Base-by-base conservation (phyloP, 352 stramenopile genomes). In the Phytophthora litchii region DNA sequence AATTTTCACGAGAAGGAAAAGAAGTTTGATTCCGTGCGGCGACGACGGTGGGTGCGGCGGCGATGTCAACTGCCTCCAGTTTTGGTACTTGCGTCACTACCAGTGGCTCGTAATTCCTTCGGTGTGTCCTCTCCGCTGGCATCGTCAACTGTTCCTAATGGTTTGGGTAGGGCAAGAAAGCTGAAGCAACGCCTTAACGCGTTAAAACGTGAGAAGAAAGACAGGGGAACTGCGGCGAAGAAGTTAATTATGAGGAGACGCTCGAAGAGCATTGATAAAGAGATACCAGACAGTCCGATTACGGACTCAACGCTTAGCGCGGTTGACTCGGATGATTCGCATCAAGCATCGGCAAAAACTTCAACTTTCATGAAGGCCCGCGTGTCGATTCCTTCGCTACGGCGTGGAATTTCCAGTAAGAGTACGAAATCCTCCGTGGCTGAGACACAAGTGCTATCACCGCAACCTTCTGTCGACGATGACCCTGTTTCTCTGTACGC, bases 1-100 rank as follows among this genome's bases (percentile, higher is more conserved):
- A 71, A 68, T 14, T 93, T 88, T 36, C 84, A 91, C 51, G 74
- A 78, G 34, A 91, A 89, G 36, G 77, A 91, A 47, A 86, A 82
- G 49, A 88, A 88, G 32, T 78, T 90, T 29, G 84, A 93, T 64
- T 80, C 75, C 20, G 77, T 93, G 3, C 78, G 84, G 10, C 70
- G 84, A 20, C 74, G 84, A 31, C 76, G 82, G 17, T 93, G 84
- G 84, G 73, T 81, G 5, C 80, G 84, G 23, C 61, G 74, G 6
- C 78, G 84, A 19, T 78, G 67, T 12, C 84, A 88, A 40, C 63
- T 91, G 0, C 74, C 84, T 11, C 62, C 63, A 19, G 78, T 91
- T 40, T 48, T 93, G 49, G 20, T 42, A 27, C 48, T 68, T n/a
- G 34, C 55, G 10, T 44, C 43, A 5, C 48, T 52, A 11, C 60